Conservation (phyloP, 2,329 filamentous ascomycete species). For the Elsinoe batatas region DNA sequence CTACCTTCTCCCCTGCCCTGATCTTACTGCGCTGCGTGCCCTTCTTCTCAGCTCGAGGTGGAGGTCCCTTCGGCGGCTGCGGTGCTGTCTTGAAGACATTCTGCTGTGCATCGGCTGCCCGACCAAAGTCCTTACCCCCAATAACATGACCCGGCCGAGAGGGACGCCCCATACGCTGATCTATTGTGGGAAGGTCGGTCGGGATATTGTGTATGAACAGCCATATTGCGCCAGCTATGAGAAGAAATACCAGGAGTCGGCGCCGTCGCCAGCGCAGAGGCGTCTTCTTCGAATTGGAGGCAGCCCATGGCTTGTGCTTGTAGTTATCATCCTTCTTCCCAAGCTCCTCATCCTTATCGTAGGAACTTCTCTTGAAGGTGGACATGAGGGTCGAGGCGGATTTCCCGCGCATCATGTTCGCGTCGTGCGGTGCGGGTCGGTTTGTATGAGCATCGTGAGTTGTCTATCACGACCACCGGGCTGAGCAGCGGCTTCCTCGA, state of each 20-base stretch:
- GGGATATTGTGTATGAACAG: conserved; percentile 58
- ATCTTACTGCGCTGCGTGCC: conserved; percentile 18
- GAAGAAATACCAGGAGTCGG: conserved; percentile 32
- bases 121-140: conserved; percentile 14
- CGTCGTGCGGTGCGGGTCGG: not conserved
- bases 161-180: conserved; percentile 19
- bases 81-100: conserved; percentile 24
- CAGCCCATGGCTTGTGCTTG: conserved; percentile 22
- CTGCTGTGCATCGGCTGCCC: conserved; percentile 24
- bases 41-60: conserved; percentile 15
- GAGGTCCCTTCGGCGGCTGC: conserved; percentile 15
- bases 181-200: conserved; percentile 32
- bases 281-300: conserved; percentile 11
- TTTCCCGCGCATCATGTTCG: not conserved
- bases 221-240: conserved; percentile 47
- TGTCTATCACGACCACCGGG: not conserved
- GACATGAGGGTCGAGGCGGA: conserved; percentile 4
- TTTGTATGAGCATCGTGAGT: not conserved
- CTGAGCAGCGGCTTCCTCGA: not conserved
- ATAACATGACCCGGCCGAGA: conserved; percentile 14
- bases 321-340: conserved; percentile 58
- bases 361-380: conserved; percentile 1
- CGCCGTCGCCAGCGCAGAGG: conserved; percentile 39
- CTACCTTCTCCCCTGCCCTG: conserved; percentile 20
- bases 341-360: conserved; percentile 48